A percentile compares a stretch with the other conserved stretches of the same genome.
These are phyloP conservation scores for Mortierella sp. DNA, from an alignment of 371 early-diverging fungal species.

Conservation along the genomic window DNA sequence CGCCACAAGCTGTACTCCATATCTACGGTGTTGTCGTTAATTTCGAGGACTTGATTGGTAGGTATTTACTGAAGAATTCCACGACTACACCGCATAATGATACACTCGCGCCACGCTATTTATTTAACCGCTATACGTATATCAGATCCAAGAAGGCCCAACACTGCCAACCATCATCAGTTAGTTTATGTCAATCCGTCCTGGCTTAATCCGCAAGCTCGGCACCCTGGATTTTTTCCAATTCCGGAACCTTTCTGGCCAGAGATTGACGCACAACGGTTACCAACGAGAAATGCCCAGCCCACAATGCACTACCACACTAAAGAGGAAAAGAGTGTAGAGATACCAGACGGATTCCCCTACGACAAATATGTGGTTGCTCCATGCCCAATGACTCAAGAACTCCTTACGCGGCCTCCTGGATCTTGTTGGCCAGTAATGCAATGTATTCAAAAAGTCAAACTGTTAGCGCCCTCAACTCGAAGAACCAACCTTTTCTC, in stretches of 20 bases:
- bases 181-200: constrained; percentile 45
- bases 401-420: constrained; percentile 59
- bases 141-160: constrained; percentile 39
- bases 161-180: constrained; percentile 40
- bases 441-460: neutral
- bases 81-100: too few species aligned
- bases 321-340: constrained; percentile 58
- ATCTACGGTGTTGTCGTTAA: constrained; percentile 70
- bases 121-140: neutral
- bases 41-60: constrained; percentile 67
- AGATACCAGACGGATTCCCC: constrained; percentile 74
- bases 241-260: constrained; percentile 82
- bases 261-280: constrained; percentile 50
- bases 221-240: constrained; percentile 70
- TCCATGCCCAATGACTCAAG: constrained; percentile 62
- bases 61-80: neutral
- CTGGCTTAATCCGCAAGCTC: constrained; percentile 38
- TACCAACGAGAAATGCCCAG: constrained; percentile 66
- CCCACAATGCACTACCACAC: constrained; percentile 69
- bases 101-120: too few species aligned
- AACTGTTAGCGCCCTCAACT: neutral
- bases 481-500: neutral
- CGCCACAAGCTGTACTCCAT: constrained; percentile 56
- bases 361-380: constrained; percentile 78
- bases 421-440: constrained; percentile 56